Evolutionary conservation across 2,329 filamentous ascomycete species (phyloP).

Genomic region (Eurotiales sp.): DNA sequence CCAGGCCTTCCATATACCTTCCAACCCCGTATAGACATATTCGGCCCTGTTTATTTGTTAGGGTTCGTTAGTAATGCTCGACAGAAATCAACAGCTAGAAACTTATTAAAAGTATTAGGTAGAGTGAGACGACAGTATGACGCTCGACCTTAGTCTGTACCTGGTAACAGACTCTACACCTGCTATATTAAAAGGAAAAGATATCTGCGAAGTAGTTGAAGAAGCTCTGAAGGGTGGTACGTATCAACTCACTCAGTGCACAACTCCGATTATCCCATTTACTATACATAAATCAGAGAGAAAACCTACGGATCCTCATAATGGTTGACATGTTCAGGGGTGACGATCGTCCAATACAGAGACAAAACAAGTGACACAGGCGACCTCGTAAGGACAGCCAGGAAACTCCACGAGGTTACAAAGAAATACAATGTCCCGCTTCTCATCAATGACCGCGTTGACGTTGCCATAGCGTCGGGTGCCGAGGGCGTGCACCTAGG

Average conservation of each 20-base stretch:
- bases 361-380: slow-evolving; percentile 80
- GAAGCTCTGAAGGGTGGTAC: slow-evolving; percentile 69
- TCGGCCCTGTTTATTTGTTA: too few relatives aligned
- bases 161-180: slow-evolving; percentile 92
- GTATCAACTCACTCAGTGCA: too few relatives aligned
- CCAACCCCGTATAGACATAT: too few relatives aligned
- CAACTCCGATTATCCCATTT: too few relatives aligned
- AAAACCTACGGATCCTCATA: too few relatives aligned
- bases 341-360: slow-evolving; percentile 82
- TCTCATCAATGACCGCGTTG: slow-evolving; percentile 88
- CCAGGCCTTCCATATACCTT: too few relatives aligned
- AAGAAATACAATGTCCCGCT: slow-evolving; percentile 67
- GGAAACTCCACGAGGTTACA: slow-evolving; percentile 68
- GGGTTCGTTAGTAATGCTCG: too few relatives aligned
- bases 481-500: slow-evolving; percentile 93
- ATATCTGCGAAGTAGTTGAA: slow-evolving; percentile 70
- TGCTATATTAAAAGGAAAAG: slow-evolving; percentile 68
- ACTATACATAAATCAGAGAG: too few relatives aligned
- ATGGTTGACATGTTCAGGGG: slow-evolving; percentile 45
- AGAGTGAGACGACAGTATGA: slow-evolving; percentile 16
- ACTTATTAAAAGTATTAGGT: too few relatives aligned
- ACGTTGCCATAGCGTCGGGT: slow-evolving; percentile 78
- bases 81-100: too few relatives aligned
- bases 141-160: slow-evolving; percentile 75
- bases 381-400: slow-evolving; percentile 65